Evolutionary conservation across 352 stramenopile genomes (phyloP).

Genomic region (Phytopythium delawarense): DNA sequence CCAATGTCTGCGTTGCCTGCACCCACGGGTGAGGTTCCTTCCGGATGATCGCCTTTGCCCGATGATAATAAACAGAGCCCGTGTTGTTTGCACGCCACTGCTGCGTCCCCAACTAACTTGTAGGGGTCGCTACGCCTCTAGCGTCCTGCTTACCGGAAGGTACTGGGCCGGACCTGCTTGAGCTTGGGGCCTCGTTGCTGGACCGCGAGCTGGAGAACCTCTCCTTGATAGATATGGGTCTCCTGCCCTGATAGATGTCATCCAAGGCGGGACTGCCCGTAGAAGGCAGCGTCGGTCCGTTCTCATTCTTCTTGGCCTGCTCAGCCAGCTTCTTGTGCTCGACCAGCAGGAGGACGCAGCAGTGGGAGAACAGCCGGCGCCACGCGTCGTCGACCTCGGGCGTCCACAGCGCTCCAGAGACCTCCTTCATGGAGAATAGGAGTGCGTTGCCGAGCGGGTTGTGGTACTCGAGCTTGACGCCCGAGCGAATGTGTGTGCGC

Average conservation of each 20-base stretch:
- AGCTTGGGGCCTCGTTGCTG: neutral
- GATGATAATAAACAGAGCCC: neutral
- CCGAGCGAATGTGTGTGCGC: constrained; percentile 74
- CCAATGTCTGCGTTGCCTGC: too few species aligned
- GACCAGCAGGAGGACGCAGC: constrained; percentile 27
- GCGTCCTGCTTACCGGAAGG: neutral
- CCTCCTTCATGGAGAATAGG: constrained; percentile 67
- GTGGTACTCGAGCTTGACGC: constrained; percentile 86
- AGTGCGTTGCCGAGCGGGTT: constrained; percentile 87
- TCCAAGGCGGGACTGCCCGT: constrained; percentile 5
- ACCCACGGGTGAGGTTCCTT: neutral
- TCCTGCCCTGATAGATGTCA: constrained; percentile 11
- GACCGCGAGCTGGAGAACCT: constrained; percentile 4
- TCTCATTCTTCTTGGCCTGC: neutral
- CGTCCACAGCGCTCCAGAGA: constrained; percentile 33
- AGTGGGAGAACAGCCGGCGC: constrained; percentile 36
- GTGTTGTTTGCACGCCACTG: neutral
- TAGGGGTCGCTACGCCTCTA: neutral
- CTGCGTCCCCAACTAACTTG: neutral
- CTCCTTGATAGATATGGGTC: constrained; percentile 14
- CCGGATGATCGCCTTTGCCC: neutral
- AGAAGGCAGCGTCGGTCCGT: constrained; percentile 7
- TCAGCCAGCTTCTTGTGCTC: constrained; percentile 16
- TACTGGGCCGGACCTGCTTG: neutral
- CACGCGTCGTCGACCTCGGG: constrained; percentile 36